These are phyloP conservation scores for Nemania sp. DNA, from an alignment of 2,329 filamentous ascomycete genomes.

Conservation along the genomic window DNA sequence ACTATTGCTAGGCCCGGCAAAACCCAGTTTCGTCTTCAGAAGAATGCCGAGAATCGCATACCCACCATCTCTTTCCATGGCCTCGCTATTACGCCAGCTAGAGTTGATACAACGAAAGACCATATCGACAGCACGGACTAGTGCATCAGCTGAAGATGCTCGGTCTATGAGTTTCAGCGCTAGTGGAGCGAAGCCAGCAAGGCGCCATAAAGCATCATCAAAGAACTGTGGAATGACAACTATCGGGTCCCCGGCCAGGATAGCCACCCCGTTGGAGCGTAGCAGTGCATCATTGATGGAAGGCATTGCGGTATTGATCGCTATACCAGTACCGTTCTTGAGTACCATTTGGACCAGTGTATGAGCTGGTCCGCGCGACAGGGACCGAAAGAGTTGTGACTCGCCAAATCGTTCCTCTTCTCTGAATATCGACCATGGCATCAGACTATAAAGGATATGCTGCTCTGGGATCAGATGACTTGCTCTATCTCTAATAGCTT, in stretches of 20 bases:
- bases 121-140: conserved; percentile 78
- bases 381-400: conserved; percentile 71
- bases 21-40: conserved; percentile 78
- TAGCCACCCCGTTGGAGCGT: conserved; percentile 76
- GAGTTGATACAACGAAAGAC: conserved; percentile 83
- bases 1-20: conserved; percentile 44
- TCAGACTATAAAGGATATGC: conserved; percentile 80
- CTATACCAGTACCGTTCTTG: conserved; percentile 75
- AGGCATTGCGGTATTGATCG: conserved; percentile 85
- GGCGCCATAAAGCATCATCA: conserved; percentile 89
- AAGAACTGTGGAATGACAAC: conserved; percentile 80
- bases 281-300: conserved; percentile 88
- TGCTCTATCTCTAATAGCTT: conserved; percentile 83
- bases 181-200: conserved; percentile 88
- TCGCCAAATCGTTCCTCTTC: conserved; percentile 80
- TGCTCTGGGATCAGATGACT: conserved; percentile 79
- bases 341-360: conserved; percentile 71
- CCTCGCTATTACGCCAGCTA: conserved; percentile 97
- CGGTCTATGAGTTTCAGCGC: conserved; percentile 83
- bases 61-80: conserved; percentile 94
- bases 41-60: conserved; percentile 87
- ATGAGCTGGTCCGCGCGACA: conserved; percentile 72
- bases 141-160: conserved; percentile 69
- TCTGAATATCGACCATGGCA: conserved; percentile 77
- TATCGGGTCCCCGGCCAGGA: conserved; percentile 81